Evolutionary conservation across 768 basidiomycete genomes (phyloP), one percentile per base, ranked within the genome.

Genomic region (Bullera alba): DNA sequence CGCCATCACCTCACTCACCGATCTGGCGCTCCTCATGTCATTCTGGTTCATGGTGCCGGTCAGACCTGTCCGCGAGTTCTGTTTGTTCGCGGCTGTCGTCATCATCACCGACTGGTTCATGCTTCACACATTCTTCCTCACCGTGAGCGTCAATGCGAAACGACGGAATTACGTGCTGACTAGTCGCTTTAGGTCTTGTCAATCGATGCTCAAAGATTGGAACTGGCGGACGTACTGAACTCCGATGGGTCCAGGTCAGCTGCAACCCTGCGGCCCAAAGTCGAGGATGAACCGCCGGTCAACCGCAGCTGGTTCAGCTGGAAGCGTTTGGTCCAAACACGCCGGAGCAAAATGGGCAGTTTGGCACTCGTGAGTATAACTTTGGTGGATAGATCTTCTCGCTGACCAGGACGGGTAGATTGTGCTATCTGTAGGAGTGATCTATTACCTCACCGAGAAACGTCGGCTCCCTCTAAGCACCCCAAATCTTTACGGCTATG

Each of bases 61-160:
- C 15, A 85, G 87, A 36, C 85, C 87, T 1, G 87, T 92, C 29
- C 81, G 86, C 32, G 89, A 96, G 62, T 93, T 96, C 66, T 93
- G 91, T 71, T 78, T 83, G 2, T 96, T 97, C 68, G 89, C 90
- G 0, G 83, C 90, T 37, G 89, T 96, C 21, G 89, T 96, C 10
- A 79, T 96, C 19, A 85, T 96, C 26, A 91, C 90, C 15, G 92
- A 97, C 70, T 97, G 90, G 90, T 93, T 92, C 75, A 79, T 97
- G 53, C 85, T 93, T 15, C 88, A 95, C 65, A 95, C 90, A 0
- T 93, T 96, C 75, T 96, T 93, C 74, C 77, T 92, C 57, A 86
- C 92, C 5, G 90, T 95, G 17, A 57, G 62, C 47, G 12, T 12
- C 32, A 36, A 32, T 28, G 7, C n/a, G n/a, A n/a, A n/a, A n/a